Evolutionary conservation across 2,329 filamentous ascomycete species (phyloP), one percentile per base, ranked within the genome.

Genomic region (Leptographium wingfieldii): DNA sequence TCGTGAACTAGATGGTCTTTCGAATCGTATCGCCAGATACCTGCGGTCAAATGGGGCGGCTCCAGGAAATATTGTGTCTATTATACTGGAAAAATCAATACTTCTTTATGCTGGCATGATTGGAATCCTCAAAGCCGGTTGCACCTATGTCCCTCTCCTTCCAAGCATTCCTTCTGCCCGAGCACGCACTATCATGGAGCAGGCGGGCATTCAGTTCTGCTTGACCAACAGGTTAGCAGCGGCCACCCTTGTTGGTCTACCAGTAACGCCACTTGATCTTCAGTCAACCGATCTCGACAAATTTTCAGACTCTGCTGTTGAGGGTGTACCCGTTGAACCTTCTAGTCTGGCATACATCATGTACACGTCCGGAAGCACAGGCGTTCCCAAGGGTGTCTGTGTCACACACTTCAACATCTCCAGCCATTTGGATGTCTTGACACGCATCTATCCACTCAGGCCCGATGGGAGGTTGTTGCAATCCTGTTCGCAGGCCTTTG

Each of bases 311-410:
- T 59, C 2, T 43, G 63, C 7, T 38, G 60, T 82, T 52, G 64
- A 76, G 1, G 64, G 76, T 1, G 69, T 74, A 1, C 55, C 66
- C 0, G 70, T 74, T 3, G 69, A 79, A 55, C 73, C 75, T 0
- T 74, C 77, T 1, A 74, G 83, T 16, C 68, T 88, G 2, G 85
- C 88, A 7, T 95, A 95, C 68, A 82, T 88, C 22, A 85, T 95
- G 1, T 95, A 88, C 69, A 95, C 89, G 0, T 91, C 88, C 29
- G 91, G 91, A 3, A 92, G 86, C 48, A 95, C 90, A 0, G 90
- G 89, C 0, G 76, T 75, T 1, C 90, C 89, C 0, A 95, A 95
- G 68, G 89, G 89, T 2, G 87, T 95, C 3, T 77, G 88, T 4
- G 80, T 95, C 25, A 90, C 88, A 0, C 86, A 92, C 64, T 74